These are phyloP conservation scores for Pseudozyma sp. DNA, from an alignment of 1,284 basidiomycete genomes.

Conservation along the genomic window DNA sequence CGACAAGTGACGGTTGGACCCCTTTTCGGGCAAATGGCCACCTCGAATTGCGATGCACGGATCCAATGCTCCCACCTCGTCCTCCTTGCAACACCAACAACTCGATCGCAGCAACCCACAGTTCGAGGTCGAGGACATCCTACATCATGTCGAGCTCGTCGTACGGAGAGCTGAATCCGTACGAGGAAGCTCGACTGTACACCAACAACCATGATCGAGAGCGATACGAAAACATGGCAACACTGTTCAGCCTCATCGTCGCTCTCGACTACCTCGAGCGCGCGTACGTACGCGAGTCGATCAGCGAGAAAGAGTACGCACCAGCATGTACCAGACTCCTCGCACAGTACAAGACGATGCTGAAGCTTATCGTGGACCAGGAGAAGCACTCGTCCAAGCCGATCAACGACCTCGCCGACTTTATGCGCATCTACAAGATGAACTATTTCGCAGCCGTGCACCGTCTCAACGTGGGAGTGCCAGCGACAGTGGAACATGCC, in stretches of 20 bases:
- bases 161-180: conserved; percentile 50
- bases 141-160: conserved; percentile 36
- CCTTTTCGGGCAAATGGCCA: conserved; percentile 1
- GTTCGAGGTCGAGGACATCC: neutral
- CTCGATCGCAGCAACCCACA: no score
- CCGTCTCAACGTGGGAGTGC: conserved; percentile 89
- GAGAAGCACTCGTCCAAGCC: conserved; percentile 71
- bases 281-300: conserved; percentile 89
- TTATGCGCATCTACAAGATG: conserved; percentile 95
- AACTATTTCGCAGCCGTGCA: conserved; percentile 92
- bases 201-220: conserved; percentile 89
- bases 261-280: conserved; percentile 93
- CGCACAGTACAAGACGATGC: conserved; percentile 95
- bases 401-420: conserved; percentile 71
- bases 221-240: conserved; percentile 86
- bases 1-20: conserved; percentile 5
- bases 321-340: conserved; percentile 91
- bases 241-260: conserved; percentile 90
- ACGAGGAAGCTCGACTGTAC: conserved; percentile 87
- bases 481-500: conserved; percentile 92
- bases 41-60: no score
- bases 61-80: no score
- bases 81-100: no score
- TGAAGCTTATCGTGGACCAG: conserved; percentile 88
- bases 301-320: conserved; percentile 92